These are phyloP conservation scores for Lignosus rhinocerotis DNA, from an alignment of 1,284 basidiomycete species.

Conservation along the genomic window DNA sequence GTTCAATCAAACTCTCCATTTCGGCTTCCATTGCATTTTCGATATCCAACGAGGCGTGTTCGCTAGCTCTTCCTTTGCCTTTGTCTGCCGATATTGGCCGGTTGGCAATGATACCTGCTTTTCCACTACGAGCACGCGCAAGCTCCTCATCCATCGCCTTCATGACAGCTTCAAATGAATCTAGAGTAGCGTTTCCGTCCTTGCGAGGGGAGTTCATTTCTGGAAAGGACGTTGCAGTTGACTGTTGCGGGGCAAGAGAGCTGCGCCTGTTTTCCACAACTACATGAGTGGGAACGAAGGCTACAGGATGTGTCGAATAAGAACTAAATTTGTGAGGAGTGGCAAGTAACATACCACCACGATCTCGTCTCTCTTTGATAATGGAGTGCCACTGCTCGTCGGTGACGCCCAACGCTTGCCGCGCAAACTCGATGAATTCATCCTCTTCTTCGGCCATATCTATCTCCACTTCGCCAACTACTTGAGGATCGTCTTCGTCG, in stretches of 20 bases:
- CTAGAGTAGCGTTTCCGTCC: slow-evolving; percentile 54
- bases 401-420: slow-evolving; percentile 83
- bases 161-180: slow-evolving; percentile 95
- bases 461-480: slow-evolving; percentile 81
- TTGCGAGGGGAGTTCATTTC: neutral
- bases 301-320: slow-evolving; percentile 37
- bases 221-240: neutral
- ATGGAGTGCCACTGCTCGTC: slow-evolving; percentile 86
- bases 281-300: slow-evolving; percentile 64
- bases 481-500: slow-evolving; percentile 71
- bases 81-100: slow-evolving; percentile 22
- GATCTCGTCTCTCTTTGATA: slow-evolving; percentile 65
- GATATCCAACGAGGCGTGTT: slow-evolving; percentile 61
- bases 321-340: neutral
- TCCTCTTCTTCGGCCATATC: slow-evolving; percentile 90
- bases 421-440: slow-evolving; percentile 91
- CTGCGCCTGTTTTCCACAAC: slow-evolving; percentile 17
- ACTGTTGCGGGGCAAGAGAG: neutral
- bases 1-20: slow-evolving; percentile 63
- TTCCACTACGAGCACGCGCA: slow-evolving; percentile 39
- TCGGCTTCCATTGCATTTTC: slow-evolving; percentile 87
- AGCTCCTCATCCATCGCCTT: slow-evolving; percentile 89
- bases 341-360: slow-evolving; percentile 64
- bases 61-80: slow-evolving; percentile 40
- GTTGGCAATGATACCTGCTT: slow-evolving; percentile 8